Percentiles rank a stretch among this genome's conserved stretches.
Conservation (phyloP, 148 eudicot genomes). For the Rhododendron henanense region DNA sequence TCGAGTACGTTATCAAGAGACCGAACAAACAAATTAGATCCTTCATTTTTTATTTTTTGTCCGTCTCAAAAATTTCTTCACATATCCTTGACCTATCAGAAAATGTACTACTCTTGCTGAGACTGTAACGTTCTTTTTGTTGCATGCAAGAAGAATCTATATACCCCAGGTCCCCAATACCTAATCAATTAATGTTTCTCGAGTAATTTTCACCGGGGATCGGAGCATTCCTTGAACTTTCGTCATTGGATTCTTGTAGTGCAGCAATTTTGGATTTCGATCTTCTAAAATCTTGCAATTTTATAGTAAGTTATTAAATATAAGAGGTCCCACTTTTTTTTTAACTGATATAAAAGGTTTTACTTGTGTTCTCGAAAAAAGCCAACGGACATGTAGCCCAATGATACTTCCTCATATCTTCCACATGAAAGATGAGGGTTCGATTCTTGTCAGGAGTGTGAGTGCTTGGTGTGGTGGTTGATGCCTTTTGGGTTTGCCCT, state of each 20-base stretch:
- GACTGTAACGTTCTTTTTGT: neutral
- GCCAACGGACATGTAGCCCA: no score
- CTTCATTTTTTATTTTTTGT: neutral
- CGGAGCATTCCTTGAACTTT: neutral
- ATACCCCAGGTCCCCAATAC: neutral
- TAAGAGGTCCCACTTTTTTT: neutral
- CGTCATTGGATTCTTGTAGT: neutral
- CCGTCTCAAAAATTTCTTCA: neutral
- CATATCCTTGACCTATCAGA: neutral
- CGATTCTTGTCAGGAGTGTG: fast-evolving
- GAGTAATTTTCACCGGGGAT: neutral
- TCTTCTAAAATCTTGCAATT: neutral
- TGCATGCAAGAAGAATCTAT: neutral
- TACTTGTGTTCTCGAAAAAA: neutral
- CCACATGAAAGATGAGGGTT: no score
- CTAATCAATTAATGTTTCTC: neutral
- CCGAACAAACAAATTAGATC: neutral
- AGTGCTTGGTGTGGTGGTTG: no score
- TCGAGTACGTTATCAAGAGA: neutral
- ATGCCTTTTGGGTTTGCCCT: no score
- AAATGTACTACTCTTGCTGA: neutral
- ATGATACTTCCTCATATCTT: no score
- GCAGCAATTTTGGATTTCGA: neutral
- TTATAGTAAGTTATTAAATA: no score
- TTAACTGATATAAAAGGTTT: neutral